Evolutionary conservation across 345 rosid genomes (phyloP).

Genomic region (Eucalyptus cloeziana): DNA sequence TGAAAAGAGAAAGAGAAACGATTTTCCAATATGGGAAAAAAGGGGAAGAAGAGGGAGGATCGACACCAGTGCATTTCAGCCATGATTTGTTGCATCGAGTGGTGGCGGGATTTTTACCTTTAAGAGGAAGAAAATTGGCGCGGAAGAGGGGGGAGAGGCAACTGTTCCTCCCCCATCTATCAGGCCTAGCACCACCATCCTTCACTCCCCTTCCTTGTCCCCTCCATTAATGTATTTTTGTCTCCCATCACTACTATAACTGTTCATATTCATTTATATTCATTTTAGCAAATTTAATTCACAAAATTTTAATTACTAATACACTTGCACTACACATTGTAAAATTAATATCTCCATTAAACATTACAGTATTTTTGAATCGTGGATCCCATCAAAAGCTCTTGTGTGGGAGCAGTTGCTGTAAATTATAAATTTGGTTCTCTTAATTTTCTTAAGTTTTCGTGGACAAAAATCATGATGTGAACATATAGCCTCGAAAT

Average conservation of each 20-base stretch:
- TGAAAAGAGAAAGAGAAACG: too few relatives aligned
- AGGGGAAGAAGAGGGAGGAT: background rate
- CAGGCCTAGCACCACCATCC: background rate
- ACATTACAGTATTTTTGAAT: background rate
- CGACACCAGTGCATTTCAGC: background rate
- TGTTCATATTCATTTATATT: background rate
- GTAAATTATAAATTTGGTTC: background rate
- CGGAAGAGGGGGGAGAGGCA: too few relatives aligned
- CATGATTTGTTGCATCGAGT: background rate
- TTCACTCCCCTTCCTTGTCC: too few relatives aligned
- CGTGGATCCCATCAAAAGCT: background rate
- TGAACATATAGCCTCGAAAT: background rate
- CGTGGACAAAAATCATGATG: background rate
- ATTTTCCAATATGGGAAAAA: background rate
- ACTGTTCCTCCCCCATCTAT: background rate
- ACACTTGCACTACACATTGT: rapidly evolving
- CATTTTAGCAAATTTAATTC: background rate
- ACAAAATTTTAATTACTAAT: background rate
- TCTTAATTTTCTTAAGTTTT: too few relatives aligned
- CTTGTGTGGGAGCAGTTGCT: background rate
- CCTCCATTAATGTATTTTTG: background rate
- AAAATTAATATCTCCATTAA: background rate
- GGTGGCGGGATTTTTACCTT: background rate
- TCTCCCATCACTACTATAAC: background rate
- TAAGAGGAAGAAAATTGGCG: too few relatives aligned